Evolutionary conservation across 2,329 filamentous ascomycete genomes (phyloP).

Genomic region (Alternaria sp.): DNA sequence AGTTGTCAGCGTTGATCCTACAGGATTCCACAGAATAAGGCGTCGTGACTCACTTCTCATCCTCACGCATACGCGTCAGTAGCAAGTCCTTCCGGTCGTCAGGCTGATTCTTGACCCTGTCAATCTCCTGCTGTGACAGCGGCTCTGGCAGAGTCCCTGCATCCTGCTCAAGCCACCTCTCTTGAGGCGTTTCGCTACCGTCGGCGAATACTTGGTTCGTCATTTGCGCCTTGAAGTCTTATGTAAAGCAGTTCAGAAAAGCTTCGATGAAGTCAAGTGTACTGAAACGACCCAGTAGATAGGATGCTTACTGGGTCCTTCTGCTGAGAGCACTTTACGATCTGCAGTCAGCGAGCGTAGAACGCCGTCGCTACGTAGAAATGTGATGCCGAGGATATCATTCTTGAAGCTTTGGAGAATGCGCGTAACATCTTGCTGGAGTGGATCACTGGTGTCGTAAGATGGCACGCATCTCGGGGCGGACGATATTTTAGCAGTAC

Average conservation of each 20-base stretch:
- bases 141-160: slow-evolving; percentile 3
- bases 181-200: slow-evolving; percentile 6
- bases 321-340: slow-evolving; percentile 6
- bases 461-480: neutral
- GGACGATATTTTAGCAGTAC: neutral
- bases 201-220: neutral
- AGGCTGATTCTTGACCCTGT: slow-evolving; percentile 2
- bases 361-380: slow-evolving; percentile 11
- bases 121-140: neutral
- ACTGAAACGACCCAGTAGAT: neutral
- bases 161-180: slow-evolving; percentile 8
- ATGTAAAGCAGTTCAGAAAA: neutral
- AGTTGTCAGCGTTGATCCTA: neutral
- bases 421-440: slow-evolving; percentile 7
- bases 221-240: neutral
- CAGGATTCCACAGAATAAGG: neutral
- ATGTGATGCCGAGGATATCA: slow-evolving; percentile 8
- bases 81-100: slow-evolving; percentile 2
- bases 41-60: slow-evolving; percentile 1
- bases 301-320: neutral
- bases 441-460: slow-evolving; percentile 2
- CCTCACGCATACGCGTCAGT: neutral
- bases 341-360: slow-evolving; percentile 12
- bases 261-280: neutral
- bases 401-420: slow-evolving; percentile 2